Base-by-base conservation (phyloP, 768 basidiomycete genomes). In the Auriscalpium orientale region DNA sequence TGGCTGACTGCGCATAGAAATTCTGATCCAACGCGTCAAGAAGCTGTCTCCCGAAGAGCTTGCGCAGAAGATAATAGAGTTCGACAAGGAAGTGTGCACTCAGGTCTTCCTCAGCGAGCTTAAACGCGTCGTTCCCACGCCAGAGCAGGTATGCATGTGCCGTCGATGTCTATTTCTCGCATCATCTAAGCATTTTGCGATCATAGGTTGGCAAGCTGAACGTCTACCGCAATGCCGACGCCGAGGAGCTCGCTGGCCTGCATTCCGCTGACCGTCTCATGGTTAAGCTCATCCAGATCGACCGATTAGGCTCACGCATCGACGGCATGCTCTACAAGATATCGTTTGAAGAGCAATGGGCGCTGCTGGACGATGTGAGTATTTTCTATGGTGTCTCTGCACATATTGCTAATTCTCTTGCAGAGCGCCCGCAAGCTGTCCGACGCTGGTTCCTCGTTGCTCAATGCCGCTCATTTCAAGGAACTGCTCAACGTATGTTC, bases 271-370 rank as follows among this genome's bases (percentile, higher is more conserved):
- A 99, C 72, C 84, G 97, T 35, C 80, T 99, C 48, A 94, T 99
- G 91, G 93, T 99, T 22, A 89, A 95, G 59, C 77, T 98, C 38
- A 97, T 98, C 64, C 92, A 97, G 68, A 94, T 98, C 28, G 83
- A 95, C 45, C 86, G 92, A 37, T 76, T 99, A 10, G 80, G 78
- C 10, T 89, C 91, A 47, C 84, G 97, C 10, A 86, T 98, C 57
- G 85, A 95, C 65, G 87, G 91, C n/a, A 98, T 99, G 97, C 76
- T 97, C 36, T 98, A 94, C 68, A 87, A 87, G 64, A 83, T 84
- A 56, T 82, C 82, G 45, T 98, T 97, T 65, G 88, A 91, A 8
- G 95, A 98, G 66, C 85, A 84, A 33, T 86, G 87, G 81, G 66
- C 79, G 9, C 72, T 98, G 46, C 76, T 93, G 51, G 89, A 95